These are phyloP conservation scores for Cymbopogon citratus DNA, from an alignment of 176 grass and related monocot genomes.

Conservation along the genomic window DNA sequence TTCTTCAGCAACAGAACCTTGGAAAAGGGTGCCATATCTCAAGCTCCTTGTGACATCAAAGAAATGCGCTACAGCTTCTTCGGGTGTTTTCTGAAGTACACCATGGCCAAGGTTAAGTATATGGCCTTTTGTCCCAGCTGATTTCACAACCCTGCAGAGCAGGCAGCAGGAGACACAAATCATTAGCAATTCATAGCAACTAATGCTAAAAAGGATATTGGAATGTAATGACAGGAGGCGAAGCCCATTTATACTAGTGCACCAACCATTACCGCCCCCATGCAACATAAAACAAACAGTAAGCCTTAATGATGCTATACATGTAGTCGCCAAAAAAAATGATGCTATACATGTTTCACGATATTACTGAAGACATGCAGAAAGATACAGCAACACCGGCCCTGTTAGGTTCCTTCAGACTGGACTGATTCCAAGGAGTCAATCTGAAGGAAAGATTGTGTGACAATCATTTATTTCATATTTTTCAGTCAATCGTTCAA, in stretches of 20 bases:
- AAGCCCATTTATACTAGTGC: too few species aligned
- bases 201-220: slow-evolving; percentile 4
- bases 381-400: background rate
- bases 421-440: too few species aligned
- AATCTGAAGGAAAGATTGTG: too few species aligned
- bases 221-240: background rate
- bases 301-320: slow-evolving; percentile 20
- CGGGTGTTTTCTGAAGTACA: slow-evolving; percentile 79
- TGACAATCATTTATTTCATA: background rate
- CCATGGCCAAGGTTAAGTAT: slow-evolving; percentile 95
- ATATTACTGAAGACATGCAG: background rate
- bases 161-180: slow-evolving; percentile 8
- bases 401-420: too few species aligned
- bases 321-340: too few species aligned
- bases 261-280: background rate
- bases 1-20: slow-evolving; percentile 52
- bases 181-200: background rate
- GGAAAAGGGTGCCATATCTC: slow-evolving; percentile 86
- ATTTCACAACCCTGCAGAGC: slow-evolving; percentile 74
- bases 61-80: slow-evolving; percentile 94
- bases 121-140: slow-evolving; percentile 77
- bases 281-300: slow-evolving; percentile 4
- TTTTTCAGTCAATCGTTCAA: background rate
- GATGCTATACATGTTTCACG: slow-evolving; percentile 7
- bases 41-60: slow-evolving; percentile 87